Evolutionary conservation across 2,329 filamentous ascomycete genomes (phyloP).

Genomic region (Aspergillus novoparasiticus): DNA sequence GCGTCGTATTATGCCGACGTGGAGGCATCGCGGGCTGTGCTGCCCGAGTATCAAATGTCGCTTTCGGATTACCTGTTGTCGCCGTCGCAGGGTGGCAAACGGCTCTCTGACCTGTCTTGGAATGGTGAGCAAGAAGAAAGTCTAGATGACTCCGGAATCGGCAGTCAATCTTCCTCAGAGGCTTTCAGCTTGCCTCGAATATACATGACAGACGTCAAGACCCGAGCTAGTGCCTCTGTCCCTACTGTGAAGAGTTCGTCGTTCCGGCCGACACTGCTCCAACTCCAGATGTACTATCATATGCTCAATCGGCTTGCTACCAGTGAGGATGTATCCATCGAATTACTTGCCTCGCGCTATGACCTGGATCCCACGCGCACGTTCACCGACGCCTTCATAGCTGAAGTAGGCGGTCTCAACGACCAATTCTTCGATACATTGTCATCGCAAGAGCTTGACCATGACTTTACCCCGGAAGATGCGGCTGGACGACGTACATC

Average conservation of each 20-base stretch:
- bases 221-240: conserved; percentile 63
- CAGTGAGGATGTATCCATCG: conserved; percentile 68
- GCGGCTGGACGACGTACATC: conserved; percentile 11
- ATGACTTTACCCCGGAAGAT: conserved; percentile 31
- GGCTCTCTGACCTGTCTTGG: conserved; percentile 35
- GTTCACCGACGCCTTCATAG: conserved; percentile 80
- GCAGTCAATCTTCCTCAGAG: conserved; percentile 22
- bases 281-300: conserved; percentile 86
- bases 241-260: conserved; percentile 63
- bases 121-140: conserved; percentile 14
- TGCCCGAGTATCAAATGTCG: conserved; percentile 49
- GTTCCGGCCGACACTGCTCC: conserved; percentile 76
- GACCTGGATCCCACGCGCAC: conserved; percentile 62
- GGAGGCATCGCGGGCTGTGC: conserved; percentile 36
- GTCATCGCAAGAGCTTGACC: conserved; percentile 35
- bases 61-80: conserved; percentile 49
- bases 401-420: conserved; percentile 70
- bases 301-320: conserved; percentile 74
- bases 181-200: conserved; percentile 42
- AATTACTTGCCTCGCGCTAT: conserved; percentile 71
- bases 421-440: conserved; percentile 62
- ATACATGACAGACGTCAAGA: conserved; percentile 92
- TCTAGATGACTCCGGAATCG: conserved; percentile 13
- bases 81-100: conserved; percentile 38
- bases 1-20: conserved; percentile 42